Base-by-base conservation (phyloP, 306 rosid genomes). In the Canavalia ensiformis region DNA sequence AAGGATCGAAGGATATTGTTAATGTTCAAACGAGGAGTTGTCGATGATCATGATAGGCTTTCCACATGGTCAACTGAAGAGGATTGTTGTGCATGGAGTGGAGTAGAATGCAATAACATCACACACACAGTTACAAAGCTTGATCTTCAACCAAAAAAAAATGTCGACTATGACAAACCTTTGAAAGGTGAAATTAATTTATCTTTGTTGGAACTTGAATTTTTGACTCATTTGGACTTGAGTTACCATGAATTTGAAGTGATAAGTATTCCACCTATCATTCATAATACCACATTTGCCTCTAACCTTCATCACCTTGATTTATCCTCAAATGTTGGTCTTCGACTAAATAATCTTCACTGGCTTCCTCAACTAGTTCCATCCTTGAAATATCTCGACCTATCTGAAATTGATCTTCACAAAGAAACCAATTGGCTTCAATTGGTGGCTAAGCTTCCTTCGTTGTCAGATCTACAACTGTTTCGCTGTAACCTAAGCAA, bases 31-130 rank as follows among this genome's bases (percentile, higher is more conserved):
- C 47, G 33, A 33, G 72, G 50, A 0, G 0, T 76, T 1, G 0
- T n/a, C 3, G 62, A 62, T 76, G 39, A 12, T 45, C 33, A 0
- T 0, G 6, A 59, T 25, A 0, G 0, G 1, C 59, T 71, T 4
- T 33, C 41, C 2, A 37, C 56, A 8, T 81, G 79, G 79, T 50
- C 41, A 1, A 39, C 2, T 7, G 9, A 62, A 62, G 7, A 81
- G 5, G 39, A 72, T n/a, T 81, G 84, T 13, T 81, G 74, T 13
- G 7, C 57, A 8, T 62, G 84, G 84, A 1, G 12, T 11, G 79
- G 74, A 72, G 41, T 81, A 33, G 30, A 39, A 0, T 81, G 74
- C n/a, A 49, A 47, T 56, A 35, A 80, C 47, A 37, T 3, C n/a
- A 79, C 72, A 0, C 4, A 4, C 0, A 80, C 62, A 69, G 79